Percentiles rank a stretch among this genome's conserved stretches.
Evolutionary conservation across 1,284 basidiomycete genomes (phyloP).

Genomic region (Sporisorium graminicola): DNA sequence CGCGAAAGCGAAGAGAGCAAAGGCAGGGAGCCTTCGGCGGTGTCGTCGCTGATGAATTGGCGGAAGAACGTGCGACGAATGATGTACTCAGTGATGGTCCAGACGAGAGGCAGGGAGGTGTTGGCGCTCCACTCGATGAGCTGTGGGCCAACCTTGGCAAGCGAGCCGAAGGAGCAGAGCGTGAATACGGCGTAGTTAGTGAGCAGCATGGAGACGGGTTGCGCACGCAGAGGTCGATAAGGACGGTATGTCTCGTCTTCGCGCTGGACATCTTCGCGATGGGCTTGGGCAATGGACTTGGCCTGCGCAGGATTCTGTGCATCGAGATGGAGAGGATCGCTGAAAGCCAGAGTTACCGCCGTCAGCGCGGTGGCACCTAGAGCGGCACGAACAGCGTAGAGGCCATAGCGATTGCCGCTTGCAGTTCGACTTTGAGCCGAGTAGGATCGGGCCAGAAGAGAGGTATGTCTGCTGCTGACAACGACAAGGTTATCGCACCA

Average conservation of each 20-base stretch:
- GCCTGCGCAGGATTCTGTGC: slow-evolving; percentile 8
- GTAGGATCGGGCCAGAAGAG: slow-evolving; percentile 2
- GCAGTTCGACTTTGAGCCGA: not conserved
- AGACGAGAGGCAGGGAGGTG: slow-evolving; percentile 78
- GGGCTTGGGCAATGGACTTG: slow-evolving; percentile 32
- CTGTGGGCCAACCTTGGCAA: slow-evolving; percentile 82
- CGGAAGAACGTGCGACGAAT: slow-evolving; percentile 87
- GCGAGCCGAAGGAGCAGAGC: slow-evolving; percentile 79
- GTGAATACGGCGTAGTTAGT: slow-evolving; percentile 85
- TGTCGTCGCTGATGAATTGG: slow-evolving; percentile 90
- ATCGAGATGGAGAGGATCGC: slow-evolving; percentile 43
- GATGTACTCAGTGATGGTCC: slow-evolving; percentile 77
- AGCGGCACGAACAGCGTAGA: slow-evolving; percentile 18
- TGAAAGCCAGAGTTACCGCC: slow-evolving; percentile 15
- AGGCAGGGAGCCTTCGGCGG: slow-evolving; percentile 78
- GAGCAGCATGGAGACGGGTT: slow-evolving; percentile 71
- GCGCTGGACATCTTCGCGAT: slow-evolving; percentile 30
- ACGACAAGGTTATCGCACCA: not conserved
- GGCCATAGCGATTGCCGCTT: slow-evolving; percentile 5
- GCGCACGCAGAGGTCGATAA: slow-evolving; percentile 36
- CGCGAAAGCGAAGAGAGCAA: slow-evolving; percentile 75
- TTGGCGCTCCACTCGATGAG: slow-evolving; percentile 76
- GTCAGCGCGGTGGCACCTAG: slow-evolving; percentile 36
- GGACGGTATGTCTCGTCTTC: slow-evolving; percentile 42
- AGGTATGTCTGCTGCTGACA: slow-evolving; percentile 15